Percentiles rank a stretch among this genome's conserved stretches.
Conservation (phyloP, 1,139 yeast species). For the Zhuliangozyma parablackwelliae region DNA sequence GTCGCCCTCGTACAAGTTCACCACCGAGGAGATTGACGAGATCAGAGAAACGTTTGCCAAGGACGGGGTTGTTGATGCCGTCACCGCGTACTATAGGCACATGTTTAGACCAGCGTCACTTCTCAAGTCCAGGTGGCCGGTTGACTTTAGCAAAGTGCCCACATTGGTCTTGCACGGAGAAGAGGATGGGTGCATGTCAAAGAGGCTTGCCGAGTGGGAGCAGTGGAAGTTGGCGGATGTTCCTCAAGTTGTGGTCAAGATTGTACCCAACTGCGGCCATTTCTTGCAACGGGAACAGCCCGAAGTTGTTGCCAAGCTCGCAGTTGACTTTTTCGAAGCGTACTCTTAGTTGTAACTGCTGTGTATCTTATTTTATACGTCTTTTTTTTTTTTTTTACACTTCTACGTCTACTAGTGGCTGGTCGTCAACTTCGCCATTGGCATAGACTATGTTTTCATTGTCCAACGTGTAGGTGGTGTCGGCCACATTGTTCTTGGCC, state of each 20-base stretch:
- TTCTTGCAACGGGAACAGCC: slow-evolving; percentile 43
- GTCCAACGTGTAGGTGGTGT: slow-evolving; percentile 9
- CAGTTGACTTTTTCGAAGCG: slow-evolving; percentile 25
- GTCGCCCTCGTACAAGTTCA: slow-evolving; percentile 39
- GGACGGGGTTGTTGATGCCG: slow-evolving; percentile 29
- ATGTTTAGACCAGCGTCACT: slow-evolving; percentile 22
- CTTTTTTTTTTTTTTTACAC: not conserved
- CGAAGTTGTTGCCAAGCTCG: slow-evolving; percentile 20
- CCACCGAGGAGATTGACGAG: slow-evolving; percentile 22
- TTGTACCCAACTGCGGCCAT: slow-evolving; percentile 33
- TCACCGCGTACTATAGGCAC: slow-evolving; percentile 43
- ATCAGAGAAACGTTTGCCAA: slow-evolving; percentile 25
- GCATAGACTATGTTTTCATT: slow-evolving; percentile 25
- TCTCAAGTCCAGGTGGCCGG: slow-evolving; percentile 20
- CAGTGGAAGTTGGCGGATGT: slow-evolving; percentile 15
- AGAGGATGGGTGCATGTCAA: slow-evolving; percentile 38
- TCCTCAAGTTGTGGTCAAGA: slow-evolving; percentile 24
- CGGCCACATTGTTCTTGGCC: slow-evolving; percentile 4
- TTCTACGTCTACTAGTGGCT: not conserved
- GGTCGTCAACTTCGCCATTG: slow-evolving; percentile 43
- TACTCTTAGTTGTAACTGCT: slow-evolving; percentile 1
- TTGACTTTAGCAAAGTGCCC: slow-evolving; percentile 39
- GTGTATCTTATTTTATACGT: not conserved
- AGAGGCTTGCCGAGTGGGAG: slow-evolving; percentile 24
- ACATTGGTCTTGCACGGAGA: slow-evolving; percentile 35